phyloP scores from a whole-genome alignment of 139 green algal species.

The Parachlorella kessleri region DNA sequence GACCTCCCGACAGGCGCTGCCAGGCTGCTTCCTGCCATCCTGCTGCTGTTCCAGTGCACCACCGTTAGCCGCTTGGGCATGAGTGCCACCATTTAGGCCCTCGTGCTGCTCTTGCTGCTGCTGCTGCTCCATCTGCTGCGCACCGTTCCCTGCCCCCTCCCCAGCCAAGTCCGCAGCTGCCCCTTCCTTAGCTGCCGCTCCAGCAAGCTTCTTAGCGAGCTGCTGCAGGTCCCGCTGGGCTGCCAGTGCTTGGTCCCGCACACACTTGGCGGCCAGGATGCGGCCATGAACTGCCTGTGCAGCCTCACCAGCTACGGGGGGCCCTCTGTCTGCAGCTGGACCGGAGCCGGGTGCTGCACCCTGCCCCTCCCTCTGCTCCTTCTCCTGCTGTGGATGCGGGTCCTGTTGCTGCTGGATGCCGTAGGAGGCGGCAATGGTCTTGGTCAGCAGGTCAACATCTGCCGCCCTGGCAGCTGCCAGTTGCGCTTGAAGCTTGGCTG shows the following conservation, averaged over 20 bases:
- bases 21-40: no score
- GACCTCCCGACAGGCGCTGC: no score
- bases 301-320: not conserved
- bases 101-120: no score
- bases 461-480: not conserved
- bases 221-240: not conserved
- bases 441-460: not conserved
- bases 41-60: no score
- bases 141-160: not conserved
- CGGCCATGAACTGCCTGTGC: not conserved
- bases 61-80: no score
- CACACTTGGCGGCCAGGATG: not conserved
- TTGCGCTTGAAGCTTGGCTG: not conserved
- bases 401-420: not conserved
- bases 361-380: no score
- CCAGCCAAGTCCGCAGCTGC: not conserved
- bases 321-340: not conserved
- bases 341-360: not conserved
- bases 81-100: no score
- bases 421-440: not conserved
- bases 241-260: not conserved
- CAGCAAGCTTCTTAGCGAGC: not conserved
- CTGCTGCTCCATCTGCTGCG: not conserved
- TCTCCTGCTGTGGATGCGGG: not conserved
- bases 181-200: not conserved